Evolutionary conservation across 257 asterid species (phyloP).

Genomic region (Salvia rosmarinus): DNA sequence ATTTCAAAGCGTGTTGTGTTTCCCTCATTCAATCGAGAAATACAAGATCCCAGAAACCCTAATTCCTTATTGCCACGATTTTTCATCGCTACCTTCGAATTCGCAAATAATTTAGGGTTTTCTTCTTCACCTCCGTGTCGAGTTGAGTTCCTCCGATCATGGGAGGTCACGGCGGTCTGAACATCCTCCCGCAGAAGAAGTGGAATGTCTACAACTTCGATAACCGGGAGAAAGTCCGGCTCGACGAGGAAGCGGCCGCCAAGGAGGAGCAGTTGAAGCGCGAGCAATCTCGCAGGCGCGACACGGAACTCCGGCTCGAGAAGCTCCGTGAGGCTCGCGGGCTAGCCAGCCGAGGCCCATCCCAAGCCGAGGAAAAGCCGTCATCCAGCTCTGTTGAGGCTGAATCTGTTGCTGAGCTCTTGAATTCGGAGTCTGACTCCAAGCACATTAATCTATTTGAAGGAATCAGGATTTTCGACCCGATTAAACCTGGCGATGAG

Average conservation of each 20-base stretch:
- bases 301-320: slow-evolving; percentile 69
- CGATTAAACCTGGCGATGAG: slow-evolving; percentile 46
- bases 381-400: slow-evolving; percentile 25
- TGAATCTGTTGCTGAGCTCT: slow-evolving; percentile 33
- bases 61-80: neutral
- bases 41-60: neutral
- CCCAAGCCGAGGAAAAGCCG: slow-evolving; percentile 36
- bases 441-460: slow-evolving; percentile 82
- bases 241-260: slow-evolving; percentile 93
- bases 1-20: too few relatives aligned
- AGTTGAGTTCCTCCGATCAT: slow-evolving; percentile 35
- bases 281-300: slow-evolving; percentile 75
- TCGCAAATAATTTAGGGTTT: slow-evolving; percentile 12
- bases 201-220: slow-evolving; percentile 98
- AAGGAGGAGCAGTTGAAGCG: slow-evolving; percentile 90
- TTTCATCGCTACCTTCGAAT: neutral
- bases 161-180: slow-evolving; percentile 99
- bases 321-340: slow-evolving; percentile 89
- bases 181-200: slow-evolving; percentile 93
- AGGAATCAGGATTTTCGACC: slow-evolving; percentile 85
- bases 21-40: too few relatives aligned
- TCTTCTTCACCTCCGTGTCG: neutral
- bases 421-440: slow-evolving; percentile 48
- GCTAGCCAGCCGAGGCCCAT: slow-evolving; percentile 35
- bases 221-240: slow-evolving; percentile 86